A percentile compares a stretch with the other conserved stretches of the same genome.
Evolutionary conservation across 2,329 filamentous ascomycete genomes (phyloP).

Genomic region (Bipolaris gigantea): DNA sequence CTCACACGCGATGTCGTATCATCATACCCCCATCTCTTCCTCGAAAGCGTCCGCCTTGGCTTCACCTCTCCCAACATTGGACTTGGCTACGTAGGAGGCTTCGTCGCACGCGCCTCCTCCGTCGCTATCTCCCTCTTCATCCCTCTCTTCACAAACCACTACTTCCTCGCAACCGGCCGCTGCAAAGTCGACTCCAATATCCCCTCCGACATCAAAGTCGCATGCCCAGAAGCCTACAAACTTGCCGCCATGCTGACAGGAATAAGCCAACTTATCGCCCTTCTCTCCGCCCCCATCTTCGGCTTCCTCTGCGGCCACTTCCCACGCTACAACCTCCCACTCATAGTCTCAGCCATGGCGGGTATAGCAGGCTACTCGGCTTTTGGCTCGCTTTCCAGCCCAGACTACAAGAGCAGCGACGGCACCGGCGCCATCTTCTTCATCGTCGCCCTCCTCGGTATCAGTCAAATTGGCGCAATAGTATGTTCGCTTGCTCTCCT

Average conservation of each 20-base stretch:
- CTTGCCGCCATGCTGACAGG: slow-evolving; percentile 86
- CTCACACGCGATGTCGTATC: slow-evolving; percentile 59
- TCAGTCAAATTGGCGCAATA: slow-evolving; percentile 94
- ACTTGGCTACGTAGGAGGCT: slow-evolving; percentile 88
- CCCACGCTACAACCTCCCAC: slow-evolving; percentile 67
- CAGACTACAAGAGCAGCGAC: slow-evolving; percentile 71
- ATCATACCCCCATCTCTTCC: slow-evolving; percentile 54
- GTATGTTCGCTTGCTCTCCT: slow-evolving; percentile 92
- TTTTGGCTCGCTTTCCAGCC: slow-evolving; percentile 76
- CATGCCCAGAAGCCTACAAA: slow-evolving; percentile 84
- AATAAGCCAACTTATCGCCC: slow-evolving; percentile 81
- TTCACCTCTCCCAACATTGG: slow-evolving; percentile 77
- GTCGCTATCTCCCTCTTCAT: slow-evolving; percentile 96
- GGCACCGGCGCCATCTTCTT: slow-evolving; percentile 72
- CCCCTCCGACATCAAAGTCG: slow-evolving; percentile 71
- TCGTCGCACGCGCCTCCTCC: slow-evolving; percentile 90
- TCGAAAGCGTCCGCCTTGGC: slow-evolving; percentile 59
- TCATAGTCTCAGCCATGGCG: slow-evolving; percentile 70
- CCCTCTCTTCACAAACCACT: slow-evolving; percentile 88
- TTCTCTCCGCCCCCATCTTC: slow-evolving; percentile 83
- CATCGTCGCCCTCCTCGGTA: slow-evolving; percentile 77
- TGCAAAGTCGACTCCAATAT: slow-evolving; percentile 60
- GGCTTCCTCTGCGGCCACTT: slow-evolving; percentile 78
- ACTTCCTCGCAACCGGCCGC: slow-evolving; percentile 78
- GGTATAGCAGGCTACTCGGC: slow-evolving; percentile 77